Evolutionary conservation across 805 yeast genomes (phyloP), one percentile per base, ranked within the genome.

Genomic region (Kodamaea fukazawae): DNA sequence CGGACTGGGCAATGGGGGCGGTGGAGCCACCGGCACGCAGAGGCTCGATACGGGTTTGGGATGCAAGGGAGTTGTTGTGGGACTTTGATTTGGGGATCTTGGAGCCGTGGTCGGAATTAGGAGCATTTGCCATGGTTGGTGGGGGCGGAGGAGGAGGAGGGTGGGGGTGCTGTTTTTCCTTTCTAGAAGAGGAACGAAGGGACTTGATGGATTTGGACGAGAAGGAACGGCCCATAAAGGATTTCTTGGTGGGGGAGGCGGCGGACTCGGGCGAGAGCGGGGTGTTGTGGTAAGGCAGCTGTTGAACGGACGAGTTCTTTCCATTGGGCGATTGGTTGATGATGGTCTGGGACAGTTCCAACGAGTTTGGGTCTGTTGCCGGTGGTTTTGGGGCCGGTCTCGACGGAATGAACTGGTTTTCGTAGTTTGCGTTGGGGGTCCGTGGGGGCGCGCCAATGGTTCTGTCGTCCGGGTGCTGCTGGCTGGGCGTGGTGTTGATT

Each of bases 301-400:
- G 32, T 15, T 27, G 35, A 9, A 14, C 29, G 33, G 4, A 34
- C 7, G 23, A 20, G 23, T 5, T 8, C 8, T 20, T 20, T 20
- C 23, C 23, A 8, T 20, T 20, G 4, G 36, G 36, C 26, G 41
- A 30, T 9, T 20, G 41, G 14, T 12, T 20, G 31, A 23, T 30
- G 17, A 37, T 16, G 7, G 30, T 25, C 17, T 37, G 41, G 32
- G 18, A 33, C 36, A 33, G 36, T 28, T 33, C 36, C 10, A 27
- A n/a, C n/a, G 14, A 12, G 32, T 31, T 22, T 22, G 37, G 42
- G 4, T 34, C 33, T n/a, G 23, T 20, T 15, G 63, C 49, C 4
- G 73, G 74, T 1, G 86, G 85, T 49, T 73, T 76, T 23, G 86
- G 86, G 0, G 86, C 84, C 0, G 86, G 86, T 45, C 86, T 67